Evolutionary conservation across 805 yeast genomes (phyloP), one percentile per base, ranked within the genome.

Genomic region (Pichia rugopelliculosa): DNA sequence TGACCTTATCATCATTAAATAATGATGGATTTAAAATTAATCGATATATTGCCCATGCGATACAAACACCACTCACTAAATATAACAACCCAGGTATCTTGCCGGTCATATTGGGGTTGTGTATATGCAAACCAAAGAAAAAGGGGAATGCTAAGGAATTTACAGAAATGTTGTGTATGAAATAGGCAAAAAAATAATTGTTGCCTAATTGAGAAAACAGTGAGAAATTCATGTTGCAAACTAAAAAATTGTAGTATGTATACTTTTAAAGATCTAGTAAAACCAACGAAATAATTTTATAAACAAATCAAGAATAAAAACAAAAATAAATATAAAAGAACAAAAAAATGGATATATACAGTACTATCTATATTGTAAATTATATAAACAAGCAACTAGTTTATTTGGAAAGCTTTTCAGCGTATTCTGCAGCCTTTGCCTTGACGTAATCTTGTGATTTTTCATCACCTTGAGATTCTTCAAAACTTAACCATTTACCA

Each of bases 401-500:
- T 50, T 58, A 53, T 11, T 52, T 55, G 10, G 57, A 47, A 17
- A 63, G 45, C 38, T 50, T 52, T 53, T 65, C 62, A 11, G 66
- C 69, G 58, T 75, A 89, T 59, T 87, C 93, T 38, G 81, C 79
- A 27, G 98, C 98, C 69, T 84, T 85, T 18, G 95, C 87, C 72
- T 88, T 90, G 46, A 90, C 96, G 53, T 86, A 82, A 53, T 87
- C 93, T 47, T 79, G 77, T 44, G 83, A 77, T 67, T 80, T 84
- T 42, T 73, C 76, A 61, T 87, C 91, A 13, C 76, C 80, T 46
- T 71, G 62, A 53, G 75, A 76, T 59, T 84, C 89, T 68, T 89
- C 97, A 58, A 71, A 87, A 11, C 76, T 70, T 51, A 89, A 77
- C 97, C 97, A 90, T 64, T 91, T 91, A 57, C 82, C 86, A 71